Percentiles rank a stretch among this genome's conserved stretches.
These are phyloP conservation scores for Saturnispora diversa DNA, from an alignment of 805 yeast genomes.

Conservation along the genomic window DNA sequence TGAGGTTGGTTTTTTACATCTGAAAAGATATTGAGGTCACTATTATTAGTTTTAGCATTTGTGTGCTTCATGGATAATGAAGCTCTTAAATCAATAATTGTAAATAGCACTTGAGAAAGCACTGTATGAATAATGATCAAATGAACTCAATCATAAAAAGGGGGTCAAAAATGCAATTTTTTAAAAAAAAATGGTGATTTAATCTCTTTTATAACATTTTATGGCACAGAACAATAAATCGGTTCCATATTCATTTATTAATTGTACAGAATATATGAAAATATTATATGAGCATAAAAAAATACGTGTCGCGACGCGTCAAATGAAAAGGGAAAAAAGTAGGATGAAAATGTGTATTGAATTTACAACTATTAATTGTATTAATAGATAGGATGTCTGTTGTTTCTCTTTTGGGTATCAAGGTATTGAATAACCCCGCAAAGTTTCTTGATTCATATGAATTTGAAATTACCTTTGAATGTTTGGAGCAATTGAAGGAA, in stretches of 20 bases:
- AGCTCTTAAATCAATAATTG: not conserved
- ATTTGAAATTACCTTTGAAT: constrained; percentile 95
- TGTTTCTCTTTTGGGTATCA: constrained; percentile 84
- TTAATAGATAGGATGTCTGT: constrained; percentile 68
- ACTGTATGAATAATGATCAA: too few relatives aligned
- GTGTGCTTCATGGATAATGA: not conserved
- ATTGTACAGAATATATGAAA: too few relatives aligned
- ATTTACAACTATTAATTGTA: too few relatives aligned
- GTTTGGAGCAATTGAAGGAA: constrained; percentile 83
- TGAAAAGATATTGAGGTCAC: too few relatives aligned
- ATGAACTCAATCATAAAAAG: not conserved
- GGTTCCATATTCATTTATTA: too few relatives aligned
- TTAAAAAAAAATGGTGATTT: too few relatives aligned
- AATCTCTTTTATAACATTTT: not conserved
- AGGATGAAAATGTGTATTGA: too few relatives aligned
- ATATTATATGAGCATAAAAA: not conserved
- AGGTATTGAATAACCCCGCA: constrained; percentile 91
- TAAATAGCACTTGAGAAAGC: not conserved
- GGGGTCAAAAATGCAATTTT: too few relatives aligned
- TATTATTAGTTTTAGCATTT: not conserved
- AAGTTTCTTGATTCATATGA: constrained; percentile 88
- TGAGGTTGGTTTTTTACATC: constrained; percentile 8
- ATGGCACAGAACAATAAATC: not conserved
- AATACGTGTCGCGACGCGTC: too few relatives aligned
- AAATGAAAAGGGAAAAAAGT: too few relatives aligned